Conservation (phyloP, 1,139 yeast genomes). For the Blastobotrys aristatus region DNA sequence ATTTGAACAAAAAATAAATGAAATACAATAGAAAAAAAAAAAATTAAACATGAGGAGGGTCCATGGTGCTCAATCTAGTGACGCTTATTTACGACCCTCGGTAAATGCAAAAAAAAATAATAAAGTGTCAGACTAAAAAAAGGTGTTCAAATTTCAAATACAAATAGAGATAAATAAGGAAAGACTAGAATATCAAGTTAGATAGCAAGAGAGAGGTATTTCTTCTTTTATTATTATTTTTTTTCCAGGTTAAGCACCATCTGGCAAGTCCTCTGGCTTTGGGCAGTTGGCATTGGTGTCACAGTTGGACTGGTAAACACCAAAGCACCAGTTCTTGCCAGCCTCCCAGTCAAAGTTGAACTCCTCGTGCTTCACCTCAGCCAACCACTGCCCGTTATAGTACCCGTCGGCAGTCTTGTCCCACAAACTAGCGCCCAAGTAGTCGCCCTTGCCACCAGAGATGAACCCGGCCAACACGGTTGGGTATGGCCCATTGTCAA, state of each 20-base stretch:
- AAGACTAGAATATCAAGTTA: no score
- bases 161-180: no score
- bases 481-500: not conserved
- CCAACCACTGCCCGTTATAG: slow-evolving; percentile 9
- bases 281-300: slow-evolving; percentile 2
- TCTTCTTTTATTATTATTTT: no score
- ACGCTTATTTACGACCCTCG: no score
- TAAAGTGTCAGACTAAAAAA: no score
- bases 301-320: slow-evolving; percentile 10
- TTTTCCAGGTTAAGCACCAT: not conserved
- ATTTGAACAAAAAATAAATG: no score
- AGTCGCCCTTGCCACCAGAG: slow-evolving; percentile 3
- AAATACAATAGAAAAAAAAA: no score
- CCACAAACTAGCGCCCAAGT: slow-evolving; percentile 3
- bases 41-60: no score
- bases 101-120: no score
- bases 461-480: slow-evolving; percentile 6
- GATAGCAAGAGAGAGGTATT: no score
- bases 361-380: slow-evolving; percentile 6
- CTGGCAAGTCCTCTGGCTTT: not conserved
- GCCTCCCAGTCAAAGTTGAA: slow-evolving; percentile 8
- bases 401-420: slow-evolving; percentile 1
- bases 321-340: slow-evolving; percentile 11
- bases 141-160: no score
- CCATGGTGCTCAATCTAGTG: no score